Evolutionary conservation across 2,329 filamentous ascomycete species (phyloP), one percentile per base, ranked within the genome.

Genomic region (Aureobasidium sp.): DNA sequence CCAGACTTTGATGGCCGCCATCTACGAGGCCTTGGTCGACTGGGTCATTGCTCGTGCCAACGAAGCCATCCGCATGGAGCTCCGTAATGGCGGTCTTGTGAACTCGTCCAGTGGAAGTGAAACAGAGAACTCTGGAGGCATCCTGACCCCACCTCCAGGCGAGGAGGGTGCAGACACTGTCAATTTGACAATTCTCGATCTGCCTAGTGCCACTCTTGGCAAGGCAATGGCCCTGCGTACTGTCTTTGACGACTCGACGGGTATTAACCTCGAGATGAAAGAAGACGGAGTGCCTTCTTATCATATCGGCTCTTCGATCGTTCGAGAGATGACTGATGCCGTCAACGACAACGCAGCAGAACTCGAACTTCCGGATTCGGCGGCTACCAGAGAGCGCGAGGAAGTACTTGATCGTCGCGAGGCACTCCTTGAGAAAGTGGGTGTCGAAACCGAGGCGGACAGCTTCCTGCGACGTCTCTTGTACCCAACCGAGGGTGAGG

Each of bases 241-340:
- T 15, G 84, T 97, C 37, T 99, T 99, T 67, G 93, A 99, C 66
- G 94, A 97, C 67, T 84, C 80, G n/a, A 79, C 87, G 21, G 94
- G 94, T 55, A 96, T 99, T 75, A 97, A 97, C 67, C 82, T 88
- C 0, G 94, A 99, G 77, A 97, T 99, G 92, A 95, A 93, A 69
- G 87, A 93, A 64, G 94, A 99, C 66, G 94, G 94, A 10, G 83
- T 99, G 0, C 82, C 89, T n/a, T 81, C 95, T 2, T 75, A 81
- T 0, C 67, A 86, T 0, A 85, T 85, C 1, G 88, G 89, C n/a
- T 87, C 86, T 61, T 95, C 93, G 0, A 87, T 97, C 10, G 72
- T 93, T 15, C 86, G 88, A 38, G 92, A 96, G 70, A 95, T 96
- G 88, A 84, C 89, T 68, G 85, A 86, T 61, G 90, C 92, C 1